Percentiles rank a stretch among this genome's conserved stretches.
phyloP scores from a whole-genome alignment of 2,329 filamentous ascomycete species.

The Penicillium concentricum region DNA sequence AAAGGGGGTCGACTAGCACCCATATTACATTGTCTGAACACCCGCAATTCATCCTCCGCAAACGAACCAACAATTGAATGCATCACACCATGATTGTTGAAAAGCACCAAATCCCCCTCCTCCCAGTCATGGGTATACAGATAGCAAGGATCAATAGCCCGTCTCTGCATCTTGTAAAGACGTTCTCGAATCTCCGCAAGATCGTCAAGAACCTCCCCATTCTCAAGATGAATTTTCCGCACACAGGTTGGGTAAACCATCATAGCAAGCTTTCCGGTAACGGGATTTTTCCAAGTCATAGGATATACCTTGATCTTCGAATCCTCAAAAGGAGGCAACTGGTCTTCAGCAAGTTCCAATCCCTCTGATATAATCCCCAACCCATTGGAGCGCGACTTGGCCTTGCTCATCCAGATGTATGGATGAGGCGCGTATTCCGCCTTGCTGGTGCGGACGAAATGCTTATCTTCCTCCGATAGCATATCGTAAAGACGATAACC shows the following conservation, averaged over 20 bases:
- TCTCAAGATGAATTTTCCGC: conserved; percentile 63
- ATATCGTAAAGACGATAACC: conserved; percentile 68
- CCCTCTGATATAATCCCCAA: conserved; percentile 66
- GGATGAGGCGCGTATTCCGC: conserved; percentile 76
- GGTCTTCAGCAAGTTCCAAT: conserved; percentile 56
- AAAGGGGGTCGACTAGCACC: conserved; percentile 41
- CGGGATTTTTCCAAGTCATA: conserved; percentile 73
- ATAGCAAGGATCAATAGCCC: conserved; percentile 63
- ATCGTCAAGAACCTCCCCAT: conserved; percentile 66
- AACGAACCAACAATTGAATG: conserved; percentile 75
- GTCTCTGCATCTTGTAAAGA: conserved; percentile 67
- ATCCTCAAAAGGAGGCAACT: conserved; percentile 64
- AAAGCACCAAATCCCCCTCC: conserved; percentile 71
- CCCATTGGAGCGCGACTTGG: conserved; percentile 64
- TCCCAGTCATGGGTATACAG: conserved; percentile 75
- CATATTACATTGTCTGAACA: conserved; percentile 77
- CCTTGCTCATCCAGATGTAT: conserved; percentile 72
- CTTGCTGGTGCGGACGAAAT: conserved; percentile 63
- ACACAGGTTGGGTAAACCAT: conserved; percentile 72
- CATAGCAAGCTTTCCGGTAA: conserved; percentile 65
- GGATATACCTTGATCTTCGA: conserved; percentile 68
- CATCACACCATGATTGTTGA: conserved; percentile 72
- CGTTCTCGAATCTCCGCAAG: conserved; percentile 63
- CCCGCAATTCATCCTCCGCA: conserved; percentile 65
- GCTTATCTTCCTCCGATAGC: conserved; percentile 63